Evolutionary conservation across 2,329 filamentous ascomycete genomes (phyloP), one percentile per base, ranked within the genome.

Genomic region (Myriosclerotinia duriaeana): DNA sequence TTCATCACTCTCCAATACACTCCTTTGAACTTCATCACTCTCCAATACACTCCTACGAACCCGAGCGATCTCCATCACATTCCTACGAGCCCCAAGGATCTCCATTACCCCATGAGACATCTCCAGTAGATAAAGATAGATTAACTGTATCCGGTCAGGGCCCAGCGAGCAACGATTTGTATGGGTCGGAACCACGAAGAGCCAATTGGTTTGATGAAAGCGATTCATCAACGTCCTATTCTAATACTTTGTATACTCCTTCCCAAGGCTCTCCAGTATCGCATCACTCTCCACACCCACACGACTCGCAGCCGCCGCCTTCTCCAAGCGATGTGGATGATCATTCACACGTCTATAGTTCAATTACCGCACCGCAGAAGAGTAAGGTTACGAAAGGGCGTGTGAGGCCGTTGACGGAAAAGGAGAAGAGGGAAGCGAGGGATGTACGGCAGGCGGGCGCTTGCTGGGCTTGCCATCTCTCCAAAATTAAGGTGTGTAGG

Each of bases 61-160:
- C 83, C 89, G 71, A 87, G 89, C 65, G 83, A 81, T 22, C 83
- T 87, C 46, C 79, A 85, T 66, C 90, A 91, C 74, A 79, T 85
- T 40, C 82, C 86, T 69, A 84, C 89, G 75, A 86, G 88, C 62
- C 83, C 89, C 70, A 87, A 89, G 66, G 83, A 92, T 77, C 83
- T 85, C 48, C 97, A 97, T 80, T 80, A 97, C n/a, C 82, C 68
- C 26, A 65, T 58, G 54, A 26, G 30, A 12, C 63, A 55, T 42
- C 50, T 11, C 58, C 44, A 7, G 44, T 50, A 20, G 30, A 17
- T 17, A 50, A 46, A 20, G 36, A 53, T 11, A 26, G 46, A 12
- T 40, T 60, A 15, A 30, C 17, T 54, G 26, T 22, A 20, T 14
- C 38, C 38, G 22, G 15, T 30, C 22, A 63, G n/a, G 36, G 48